Evolutionary conservation across 2,329 filamentous ascomycete genomes (phyloP), one percentile per base, ranked within the genome.

Genomic region (Botryotinia calthae): DNA sequence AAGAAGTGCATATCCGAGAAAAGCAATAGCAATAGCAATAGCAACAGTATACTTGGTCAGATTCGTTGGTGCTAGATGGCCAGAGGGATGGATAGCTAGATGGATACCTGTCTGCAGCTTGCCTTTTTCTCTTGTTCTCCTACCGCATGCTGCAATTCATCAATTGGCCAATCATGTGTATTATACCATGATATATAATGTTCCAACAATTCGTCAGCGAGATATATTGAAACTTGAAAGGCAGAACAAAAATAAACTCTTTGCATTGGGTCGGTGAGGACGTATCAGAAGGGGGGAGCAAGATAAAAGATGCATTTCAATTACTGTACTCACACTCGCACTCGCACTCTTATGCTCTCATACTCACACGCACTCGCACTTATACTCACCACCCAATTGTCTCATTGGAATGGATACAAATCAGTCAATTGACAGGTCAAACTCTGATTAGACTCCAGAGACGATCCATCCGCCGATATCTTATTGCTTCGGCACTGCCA

Each of bases 91-190:
- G 5, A 51, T 14, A 1, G 22, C 22, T n/a, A n/a, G 22, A 51
- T n/a, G 3, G 46, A 48, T 48, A 25, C 46, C 22, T 51, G 12
- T n/a, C 25, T n/a, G 48, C 51, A 18, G 31, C 63, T 37, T 37
- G 10, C 42, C n/a, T 37, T 51, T n/a, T 22, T 51, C 44, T 66
- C 42, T n/a, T n/a, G n/a, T n/a, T n/a, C n/a, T n/a, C n/a, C n/a
- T n/a, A n/a, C n/a, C n/a, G n/a, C n/a, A n/a, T n/a, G n/a, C n/a
- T n/a, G n/a, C n/a, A n/a, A n/a, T 22, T 10, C n/a, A 34, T 25
- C 69, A 51, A 71, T 71, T 71, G 69, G 20, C 69, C 46, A 71
- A 71, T 71, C 34, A 42, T 18, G 42, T 65, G 2, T n/a, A n/a
- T n/a, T n/a, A n/a, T n/a, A n/a, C n/a, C n/a, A n/a, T n/a, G n/a